phyloP scores from a whole-genome alignment of 768 basidiomycete species.

The Lactifluus piperatus region DNA sequence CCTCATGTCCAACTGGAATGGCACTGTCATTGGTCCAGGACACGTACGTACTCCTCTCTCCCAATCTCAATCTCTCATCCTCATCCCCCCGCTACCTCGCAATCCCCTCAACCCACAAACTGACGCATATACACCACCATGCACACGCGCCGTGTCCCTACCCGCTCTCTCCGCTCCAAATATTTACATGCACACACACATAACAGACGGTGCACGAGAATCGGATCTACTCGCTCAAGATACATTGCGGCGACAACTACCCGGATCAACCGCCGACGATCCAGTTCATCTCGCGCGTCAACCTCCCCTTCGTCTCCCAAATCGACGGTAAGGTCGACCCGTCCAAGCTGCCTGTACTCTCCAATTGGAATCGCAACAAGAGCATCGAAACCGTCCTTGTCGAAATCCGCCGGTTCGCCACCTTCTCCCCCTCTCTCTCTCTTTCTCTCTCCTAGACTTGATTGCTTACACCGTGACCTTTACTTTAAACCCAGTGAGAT shows the following conservation, averaged over 20 bases:
- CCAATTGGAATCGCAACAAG: conserved; percentile 62
- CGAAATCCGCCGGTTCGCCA: conserved; percentile 78
- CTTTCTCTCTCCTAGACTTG: neutral
- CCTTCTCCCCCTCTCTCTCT: no score
- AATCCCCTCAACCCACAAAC: conserved; percentile 5
- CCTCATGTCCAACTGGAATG: conserved; percentile 97
- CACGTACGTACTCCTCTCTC: conserved; percentile 52
- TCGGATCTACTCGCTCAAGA: conserved; percentile 93
- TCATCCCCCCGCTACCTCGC: neutral
- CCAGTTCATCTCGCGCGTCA: conserved; percentile 83
- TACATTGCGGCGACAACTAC: conserved; percentile 69
- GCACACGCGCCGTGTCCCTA: conserved; percentile 7
- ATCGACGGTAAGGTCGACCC: conserved; percentile 71
- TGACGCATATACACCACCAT: neutral
- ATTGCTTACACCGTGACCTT: neutral
- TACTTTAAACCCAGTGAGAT: conserved; percentile 60
- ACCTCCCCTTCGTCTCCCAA: conserved; percentile 84
- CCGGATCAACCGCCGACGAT: conserved; percentile 74
- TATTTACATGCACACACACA: neutral
- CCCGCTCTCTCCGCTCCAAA: neutral
- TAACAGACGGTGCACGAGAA: conserved; percentile 93
- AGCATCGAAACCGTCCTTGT: conserved; percentile 87
- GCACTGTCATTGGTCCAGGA: conserved; percentile 97
- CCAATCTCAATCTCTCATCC: neutral
- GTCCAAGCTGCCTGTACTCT: conserved; percentile 59